A percentile compares a stretch with the other conserved stretches of the same genome.
Evolutionary conservation across 768 basidiomycete genomes (phyloP).

Genomic region (Phylloporus sp.): DNA sequence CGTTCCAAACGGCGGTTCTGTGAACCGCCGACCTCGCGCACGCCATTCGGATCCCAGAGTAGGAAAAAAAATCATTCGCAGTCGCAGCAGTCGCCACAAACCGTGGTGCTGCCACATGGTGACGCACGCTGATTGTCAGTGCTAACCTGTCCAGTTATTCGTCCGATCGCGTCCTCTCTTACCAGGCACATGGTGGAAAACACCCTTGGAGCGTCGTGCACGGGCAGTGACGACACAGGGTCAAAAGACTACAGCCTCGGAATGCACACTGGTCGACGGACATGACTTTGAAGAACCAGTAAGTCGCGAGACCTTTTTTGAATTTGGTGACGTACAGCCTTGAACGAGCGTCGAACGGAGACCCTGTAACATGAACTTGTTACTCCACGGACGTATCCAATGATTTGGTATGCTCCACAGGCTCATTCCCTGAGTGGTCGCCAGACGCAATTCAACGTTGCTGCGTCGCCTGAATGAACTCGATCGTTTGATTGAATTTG

Average conservation of each 20-base stretch:
- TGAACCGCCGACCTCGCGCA: background rate
- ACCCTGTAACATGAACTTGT: slow-evolving; percentile 17
- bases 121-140: slow-evolving; percentile 2
- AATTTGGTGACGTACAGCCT: slow-evolving; percentile 1
- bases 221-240: slow-evolving; percentile 12
- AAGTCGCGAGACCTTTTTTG: background rate
- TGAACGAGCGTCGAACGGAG: slow-evolving; percentile 8
- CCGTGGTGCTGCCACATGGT: slow-evolving; percentile 2
- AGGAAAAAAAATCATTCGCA: background rate
- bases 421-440: slow-evolving; percentile 7
- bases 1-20: slow-evolving; percentile 1
- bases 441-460: slow-evolving; percentile 5
- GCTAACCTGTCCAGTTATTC: background rate
- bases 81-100: background rate
- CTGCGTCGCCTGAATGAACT: slow-evolving; percentile 19
- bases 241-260: slow-evolving; percentile 6
- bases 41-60: background rate
- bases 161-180: background rate
- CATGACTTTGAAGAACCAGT: slow-evolving; percentile 12
- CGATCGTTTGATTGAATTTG: slow-evolving; percentile 20
- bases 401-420: slow-evolving; percentile 20
- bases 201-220: background rate
- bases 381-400: slow-evolving; percentile 22
- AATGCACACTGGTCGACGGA: slow-evolving; percentile 10
- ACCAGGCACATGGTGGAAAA: slow-evolving; percentile 5